Conservation (phyloP, 257 asterid species). For the Echites panduratus region DNA sequence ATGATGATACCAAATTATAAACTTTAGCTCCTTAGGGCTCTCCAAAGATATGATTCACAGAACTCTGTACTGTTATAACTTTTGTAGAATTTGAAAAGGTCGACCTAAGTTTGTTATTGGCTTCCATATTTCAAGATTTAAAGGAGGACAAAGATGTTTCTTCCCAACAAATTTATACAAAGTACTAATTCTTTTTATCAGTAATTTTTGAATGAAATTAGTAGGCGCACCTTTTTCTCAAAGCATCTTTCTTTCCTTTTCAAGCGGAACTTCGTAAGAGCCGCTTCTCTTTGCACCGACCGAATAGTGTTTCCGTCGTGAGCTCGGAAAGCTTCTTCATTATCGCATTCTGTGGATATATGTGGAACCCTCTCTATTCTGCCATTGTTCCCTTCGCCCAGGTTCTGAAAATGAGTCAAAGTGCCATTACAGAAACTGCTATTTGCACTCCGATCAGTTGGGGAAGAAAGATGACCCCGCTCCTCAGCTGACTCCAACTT, state of each 20-base stretch:
- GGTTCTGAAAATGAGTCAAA: slow-evolving; percentile 26
- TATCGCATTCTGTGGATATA: slow-evolving; percentile 34
- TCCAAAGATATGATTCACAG: not conserved
- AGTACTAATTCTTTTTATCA: not conserved
- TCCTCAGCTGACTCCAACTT: slow-evolving; percentile 38
- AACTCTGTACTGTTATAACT: not conserved
- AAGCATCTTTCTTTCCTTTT: slow-evolving; percentile 95
- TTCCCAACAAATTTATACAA: not conserved
- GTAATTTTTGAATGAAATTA: not conserved
- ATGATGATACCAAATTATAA: not conserved
- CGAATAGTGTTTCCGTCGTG: slow-evolving; percentile 46
- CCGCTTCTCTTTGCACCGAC: slow-evolving; percentile 76
- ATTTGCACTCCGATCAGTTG: slow-evolving; percentile 53
- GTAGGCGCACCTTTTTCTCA: slow-evolving; percentile 71
- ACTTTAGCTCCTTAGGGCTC: not conserved
- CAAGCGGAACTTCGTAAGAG: slow-evolving; percentile 72
- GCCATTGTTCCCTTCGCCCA: slow-evolving; percentile 33
- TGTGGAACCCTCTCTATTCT: slow-evolving; percentile 23
- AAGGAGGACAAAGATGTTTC: no score
- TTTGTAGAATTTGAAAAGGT: not conserved
- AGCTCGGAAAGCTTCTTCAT: slow-evolving; percentile 37
- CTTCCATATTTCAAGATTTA: not conserved
- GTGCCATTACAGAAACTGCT: slow-evolving; percentile 50
- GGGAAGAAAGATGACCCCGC: slow-evolving; percentile 38
- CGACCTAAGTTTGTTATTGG: not conserved